Percentiles rank a stretch among this genome's conserved stretches.
Evolutionary conservation across 2,329 filamentous ascomycete genomes (phyloP).

Genomic region (Bipolaris oryzae): DNA sequence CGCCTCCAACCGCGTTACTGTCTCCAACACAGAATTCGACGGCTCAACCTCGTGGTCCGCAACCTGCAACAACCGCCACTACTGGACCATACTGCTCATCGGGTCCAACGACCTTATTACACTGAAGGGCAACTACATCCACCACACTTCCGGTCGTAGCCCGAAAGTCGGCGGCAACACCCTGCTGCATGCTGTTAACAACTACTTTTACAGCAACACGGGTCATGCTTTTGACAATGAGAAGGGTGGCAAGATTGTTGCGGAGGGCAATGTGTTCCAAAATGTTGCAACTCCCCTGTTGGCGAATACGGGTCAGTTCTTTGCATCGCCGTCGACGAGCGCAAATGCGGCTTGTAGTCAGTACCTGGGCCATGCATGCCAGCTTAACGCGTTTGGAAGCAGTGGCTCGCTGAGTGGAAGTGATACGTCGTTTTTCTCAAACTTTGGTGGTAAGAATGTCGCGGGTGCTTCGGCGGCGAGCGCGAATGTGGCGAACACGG

Average conservation of each 20-base stretch:
- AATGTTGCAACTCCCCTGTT: conserved; percentile 55
- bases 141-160: conserved; percentile 62
- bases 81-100: conserved; percentile 65
- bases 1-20: conserved; percentile 61
- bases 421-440: conserved; percentile 57
- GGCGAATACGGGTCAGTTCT: conserved; percentile 51
- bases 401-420: conserved; percentile 36
- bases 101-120: conserved; percentile 63
- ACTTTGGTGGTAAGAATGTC: conserved; percentile 61
- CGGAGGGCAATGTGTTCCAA: conserved; percentile 65
- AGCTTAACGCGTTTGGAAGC: conserved; percentile 54
- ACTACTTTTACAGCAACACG: conserved; percentile 63
- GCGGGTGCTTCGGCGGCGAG: conserved; percentile 44
- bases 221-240: conserved; percentile 63
- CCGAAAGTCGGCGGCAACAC: conserved; percentile 64
- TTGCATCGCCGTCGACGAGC: conserved; percentile 32
- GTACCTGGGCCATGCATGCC: conserved; percentile 58
- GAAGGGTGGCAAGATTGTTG: conserved; percentile 52
- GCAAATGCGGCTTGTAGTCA: conserved; percentile 51
- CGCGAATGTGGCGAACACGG: conserved; percentile 26
- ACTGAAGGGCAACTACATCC: conserved; percentile 66
- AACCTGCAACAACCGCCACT: conserved; percentile 63
- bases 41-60: conserved; percentile 61
- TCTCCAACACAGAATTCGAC: conserved; percentile 66
- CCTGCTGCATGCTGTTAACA: conserved; percentile 66